phyloP scores from a whole-genome alignment of 495 filamentous ascomycete species.

The Xylaria curta region DNA sequence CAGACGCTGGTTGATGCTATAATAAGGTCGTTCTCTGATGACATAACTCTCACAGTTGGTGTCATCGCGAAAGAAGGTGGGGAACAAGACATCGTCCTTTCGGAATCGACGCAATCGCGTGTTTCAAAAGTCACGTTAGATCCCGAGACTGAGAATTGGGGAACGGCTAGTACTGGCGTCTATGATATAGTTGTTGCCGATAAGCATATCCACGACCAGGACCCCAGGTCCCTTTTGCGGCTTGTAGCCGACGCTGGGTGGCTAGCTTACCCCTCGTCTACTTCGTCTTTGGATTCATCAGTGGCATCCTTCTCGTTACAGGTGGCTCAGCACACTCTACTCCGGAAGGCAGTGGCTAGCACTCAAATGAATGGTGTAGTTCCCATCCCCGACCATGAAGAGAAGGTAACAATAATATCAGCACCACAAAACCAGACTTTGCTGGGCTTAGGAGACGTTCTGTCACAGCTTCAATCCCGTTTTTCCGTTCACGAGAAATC shows the following conservation, averaged over 20 bases:
- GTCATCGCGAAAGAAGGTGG: neutral
- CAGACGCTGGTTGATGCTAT: constrained; percentile 13
- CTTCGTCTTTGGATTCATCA: neutral
- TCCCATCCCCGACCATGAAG: neutral
- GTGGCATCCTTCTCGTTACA: constrained; percentile 14
- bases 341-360: constrained; percentile 6
- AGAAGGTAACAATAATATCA: neutral
- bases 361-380: neutral
- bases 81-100: neutral
- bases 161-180: neutral
- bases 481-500: constrained; percentile 9
- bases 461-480: constrained; percentile 3
- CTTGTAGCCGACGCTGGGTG: constrained; percentile 28
- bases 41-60: constrained; percentile 18
- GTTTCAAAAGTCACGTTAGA: constrained; percentile 8
- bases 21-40: constrained; percentile 8
- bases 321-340: constrained; percentile 21
- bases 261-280: constrained; percentile 22
- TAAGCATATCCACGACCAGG: neutral
- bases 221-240: neutral
- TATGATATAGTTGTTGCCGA: constrained; percentile 28
- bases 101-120: constrained; percentile 18
- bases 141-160: constrained; percentile 21
- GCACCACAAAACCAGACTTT: constrained; percentile 6
- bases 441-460: neutral